Evolutionary conservation across 495 filamentous ascomycete species (phyloP), one percentile per base, ranked within the genome.

Genomic region (Parmelia sp.): DNA sequence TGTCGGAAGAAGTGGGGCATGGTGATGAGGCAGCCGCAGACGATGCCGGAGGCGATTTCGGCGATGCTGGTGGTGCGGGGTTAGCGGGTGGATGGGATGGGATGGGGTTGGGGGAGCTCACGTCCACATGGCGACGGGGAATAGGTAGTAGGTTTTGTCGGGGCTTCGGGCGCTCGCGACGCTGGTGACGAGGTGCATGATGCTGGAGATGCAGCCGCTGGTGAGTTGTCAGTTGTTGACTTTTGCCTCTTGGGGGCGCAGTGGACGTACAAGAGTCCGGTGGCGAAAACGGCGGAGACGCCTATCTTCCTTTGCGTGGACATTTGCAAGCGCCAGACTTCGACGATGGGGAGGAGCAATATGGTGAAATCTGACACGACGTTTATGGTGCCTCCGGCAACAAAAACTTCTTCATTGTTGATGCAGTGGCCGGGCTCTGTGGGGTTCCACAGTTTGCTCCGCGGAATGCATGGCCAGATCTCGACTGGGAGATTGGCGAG

Each of bases 351-450:
- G 2, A 68, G 62, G 29, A 73, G 35, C 17, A 76, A 60, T 39
- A 75, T 72, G 25, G 64, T 65, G 4, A 76, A 29, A 58, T 76
- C 72, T 14, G 73, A 62, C 40, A 75, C 61, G n/a, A 73, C 31
- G 44, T 74, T 76, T 49, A 74, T 63, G 17, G 65, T 64, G 6
- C 71, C 74, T 44, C 66, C 65, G 0, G 69, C 61, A 10, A 74
- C 55, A 25, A 67, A 71, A 1, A 72, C 66, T 0, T 65, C 67
- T 9, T 69, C 67, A n/a, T 67, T 68, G 62, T 76, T 61, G 62
- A 75, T 68, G 61, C 74, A 75, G 14, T 67, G 55, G 1, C 72
- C 74, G 17, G 55, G 56, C 29, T 51, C 60, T 31, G 33, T 31
- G 7, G 66, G 57, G 7, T 10, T 62, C 61, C 45, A 62, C 29